Conservation (phyloP, 2,329 filamentous ascomycete species). For the Dactylellina leptospora region DNA sequence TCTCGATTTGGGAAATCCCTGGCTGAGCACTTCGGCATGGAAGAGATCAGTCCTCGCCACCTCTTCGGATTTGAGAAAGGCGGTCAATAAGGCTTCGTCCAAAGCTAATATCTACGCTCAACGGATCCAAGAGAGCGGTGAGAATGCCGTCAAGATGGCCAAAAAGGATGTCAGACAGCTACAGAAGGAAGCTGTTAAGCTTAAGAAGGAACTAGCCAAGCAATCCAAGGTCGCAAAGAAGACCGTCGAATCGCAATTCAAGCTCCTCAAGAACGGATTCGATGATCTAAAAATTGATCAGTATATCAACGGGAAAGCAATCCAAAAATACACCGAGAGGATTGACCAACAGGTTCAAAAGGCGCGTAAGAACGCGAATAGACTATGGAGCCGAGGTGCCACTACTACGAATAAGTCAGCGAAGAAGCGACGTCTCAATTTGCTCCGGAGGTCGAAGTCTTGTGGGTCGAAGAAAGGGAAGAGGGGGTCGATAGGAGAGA, state of each 20-base stretch:
- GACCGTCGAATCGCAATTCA: slow-evolving; percentile 46
- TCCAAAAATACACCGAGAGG: slow-evolving; percentile 29
- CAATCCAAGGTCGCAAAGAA: slow-evolving; percentile 48
- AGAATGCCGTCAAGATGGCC: slow-evolving; percentile 35
- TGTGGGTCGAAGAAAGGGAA: slow-evolving; percentile 35
- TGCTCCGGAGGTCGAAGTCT: slow-evolving; percentile 4
- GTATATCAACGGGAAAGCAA: slow-evolving; percentile 22
- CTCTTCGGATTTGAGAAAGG: slow-evolving; percentile 55
- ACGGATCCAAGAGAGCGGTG: slow-evolving; percentile 55
- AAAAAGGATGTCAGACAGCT: slow-evolving; percentile 34
- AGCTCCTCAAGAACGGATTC: slow-evolving; percentile 26
- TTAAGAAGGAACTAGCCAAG: slow-evolving; percentile 33
- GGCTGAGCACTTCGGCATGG: slow-evolving; percentile 64
- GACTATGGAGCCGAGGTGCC: slow-evolving; percentile 28
- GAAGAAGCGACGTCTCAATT: slow-evolving; percentile 34
- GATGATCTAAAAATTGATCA: slow-evolving; percentile 49
- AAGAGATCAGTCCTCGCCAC: slow-evolving; percentile 58
- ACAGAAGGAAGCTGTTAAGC: slow-evolving; percentile 43
- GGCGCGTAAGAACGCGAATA: slow-evolving; percentile 42
- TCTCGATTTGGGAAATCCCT: slow-evolving; percentile 68
- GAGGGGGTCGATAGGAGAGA: too few relatives aligned
- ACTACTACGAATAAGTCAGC: slow-evolving; percentile 16
- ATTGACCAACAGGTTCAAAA: slow-evolving; percentile 40
- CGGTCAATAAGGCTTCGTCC: slow-evolving; percentile 55
- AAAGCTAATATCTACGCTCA: slow-evolving; percentile 56